Base-by-base conservation (phyloP, 2,329 filamentous ascomycete genomes). In the Xylariaceae sp. region DNA sequence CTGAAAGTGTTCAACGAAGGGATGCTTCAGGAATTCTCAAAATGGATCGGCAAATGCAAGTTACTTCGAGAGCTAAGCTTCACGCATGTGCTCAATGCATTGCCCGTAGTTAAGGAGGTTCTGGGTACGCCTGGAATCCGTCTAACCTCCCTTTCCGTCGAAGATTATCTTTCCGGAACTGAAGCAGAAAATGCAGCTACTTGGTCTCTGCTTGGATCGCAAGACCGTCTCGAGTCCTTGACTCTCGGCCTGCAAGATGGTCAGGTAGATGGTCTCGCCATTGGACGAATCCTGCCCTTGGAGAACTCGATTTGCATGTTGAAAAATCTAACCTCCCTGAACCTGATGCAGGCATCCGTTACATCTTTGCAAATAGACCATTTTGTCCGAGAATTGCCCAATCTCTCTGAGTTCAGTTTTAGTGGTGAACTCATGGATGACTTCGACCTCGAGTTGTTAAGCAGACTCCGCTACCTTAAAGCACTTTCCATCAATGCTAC, bases 371-470 rank as follows among this genome's bases (percentile, higher is more conserved):
- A 87, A 40, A 73, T 88, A 32, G 67, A 73, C 10, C 64, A 64
- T 2, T 74, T 89, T 16, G 74, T 79, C 20, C 57, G 67, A 1
- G 68, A 74, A 9, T 70, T 86, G 9, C 70, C 70, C 0, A 66
- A 75, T 16, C 75, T 89, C 0, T 82, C 86, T 60, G 78, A 83
- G 12, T 70, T 89, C 14, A 79, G 75, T 44, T 79, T 88, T 47
- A 79, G 77, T 43, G 85, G 85, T 43, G 80, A 81, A 16, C 70
- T 82, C 20, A 76, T 79, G 4, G 80, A 85, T 57, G 74, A 77
- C 32, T 65, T 68, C 2, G 66, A 85, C 12, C 74, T 80, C 10
- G 67, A 68, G 5, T 56, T 60, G 0, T 54, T 78, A 0, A 51
- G 64, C 7, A 51, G 19, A 1, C 72, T 87, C 43, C 67, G 68